Conservation (phyloP, 192 early-diverging fungal species). For the Gamsiella multidivaricata region DNA sequence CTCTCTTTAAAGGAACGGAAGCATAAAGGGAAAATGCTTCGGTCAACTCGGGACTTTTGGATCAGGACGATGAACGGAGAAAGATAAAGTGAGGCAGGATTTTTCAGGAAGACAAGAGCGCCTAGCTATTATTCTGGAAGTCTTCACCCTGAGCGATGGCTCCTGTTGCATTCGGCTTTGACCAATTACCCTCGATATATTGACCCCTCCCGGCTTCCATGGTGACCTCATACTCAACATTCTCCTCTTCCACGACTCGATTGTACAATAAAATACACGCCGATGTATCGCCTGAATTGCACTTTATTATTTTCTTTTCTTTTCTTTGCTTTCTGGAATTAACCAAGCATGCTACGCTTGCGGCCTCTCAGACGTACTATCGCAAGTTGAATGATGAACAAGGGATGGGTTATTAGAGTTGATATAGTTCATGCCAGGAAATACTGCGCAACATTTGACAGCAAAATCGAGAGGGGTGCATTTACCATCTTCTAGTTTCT, state of each 20-base stretch:
- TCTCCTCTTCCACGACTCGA: not conserved
- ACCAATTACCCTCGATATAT: too few species aligned
- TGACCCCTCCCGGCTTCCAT: too few species aligned
- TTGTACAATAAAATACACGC: slow-evolving; percentile 6
- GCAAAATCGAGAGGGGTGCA: not conserved
- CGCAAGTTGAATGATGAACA: slow-evolving; percentile 1
- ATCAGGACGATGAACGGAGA: too few species aligned
- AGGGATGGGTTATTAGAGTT: not conserved
- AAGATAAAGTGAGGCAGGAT: too few species aligned
- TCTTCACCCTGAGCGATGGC: too few species aligned
- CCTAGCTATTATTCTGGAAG: too few species aligned
- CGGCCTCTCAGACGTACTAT: slow-evolving; percentile 81
- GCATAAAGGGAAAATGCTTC: slow-evolving; percentile 5
- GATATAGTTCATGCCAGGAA: not conserved
- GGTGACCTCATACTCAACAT: too few species aligned
- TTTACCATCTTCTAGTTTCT: slow-evolving; percentile 87
- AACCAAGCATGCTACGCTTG: slow-evolving; percentile 86
- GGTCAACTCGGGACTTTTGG: too few species aligned
- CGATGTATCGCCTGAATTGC: not conserved
- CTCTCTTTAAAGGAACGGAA: slow-evolving; percentile 26
- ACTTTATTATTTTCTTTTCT: not conserved
- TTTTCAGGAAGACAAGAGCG: too few species aligned
- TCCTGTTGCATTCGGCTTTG: too few species aligned
- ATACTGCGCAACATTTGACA: not conserved
- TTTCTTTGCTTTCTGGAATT: slow-evolving; percentile 8